Evolutionary conservation across 345 rosid species (phyloP).

Genomic region (Isatis tinctoria): DNA sequence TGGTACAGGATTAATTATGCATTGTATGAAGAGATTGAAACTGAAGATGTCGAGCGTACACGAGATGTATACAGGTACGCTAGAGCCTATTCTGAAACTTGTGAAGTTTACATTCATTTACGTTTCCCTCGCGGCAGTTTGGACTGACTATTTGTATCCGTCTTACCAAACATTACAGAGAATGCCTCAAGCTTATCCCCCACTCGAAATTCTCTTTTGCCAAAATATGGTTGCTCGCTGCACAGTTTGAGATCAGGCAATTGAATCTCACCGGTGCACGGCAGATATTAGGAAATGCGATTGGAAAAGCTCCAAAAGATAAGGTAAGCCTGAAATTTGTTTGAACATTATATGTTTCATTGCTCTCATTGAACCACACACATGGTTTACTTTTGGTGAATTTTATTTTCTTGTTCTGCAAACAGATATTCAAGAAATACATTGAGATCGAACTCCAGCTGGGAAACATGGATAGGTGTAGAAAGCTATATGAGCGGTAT

Average conservation of each 20-base stretch:
- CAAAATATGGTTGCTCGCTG: conserved; percentile 87
- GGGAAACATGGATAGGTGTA: conserved; percentile 79
- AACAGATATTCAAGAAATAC: conserved; percentile 82
- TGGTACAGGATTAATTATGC: conserved; percentile 79
- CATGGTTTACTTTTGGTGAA: not conserved
- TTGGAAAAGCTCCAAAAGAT: conserved; percentile 91
- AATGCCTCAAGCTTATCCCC: conserved; percentile 80
- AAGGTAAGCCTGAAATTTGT: conserved; percentile 42
- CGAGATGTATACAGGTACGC: conserved; percentile 67
- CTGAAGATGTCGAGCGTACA: conserved; percentile 67
- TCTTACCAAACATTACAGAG: conserved; percentile 40
- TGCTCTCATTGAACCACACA: not conserved
- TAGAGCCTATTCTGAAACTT: not conserved
- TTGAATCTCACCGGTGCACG: conserved; percentile 79
- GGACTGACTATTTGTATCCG: not conserved
- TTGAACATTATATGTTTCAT: not conserved
- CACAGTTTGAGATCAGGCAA: conserved; percentile 89
- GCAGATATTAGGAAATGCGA: conserved; percentile 74
- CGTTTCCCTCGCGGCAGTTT: not conserved
- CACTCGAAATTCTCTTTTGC: conserved; percentile 83
- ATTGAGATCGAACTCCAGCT: conserved; percentile 89
- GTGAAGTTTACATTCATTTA: not conserved
- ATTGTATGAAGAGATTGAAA: conserved; percentile 81
- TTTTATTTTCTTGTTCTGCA: not conserved
- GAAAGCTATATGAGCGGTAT: conserved; percentile 79